Conservation (phyloP, 352 stramenopile genomes). For the Pythium grandisporangium region DNA sequence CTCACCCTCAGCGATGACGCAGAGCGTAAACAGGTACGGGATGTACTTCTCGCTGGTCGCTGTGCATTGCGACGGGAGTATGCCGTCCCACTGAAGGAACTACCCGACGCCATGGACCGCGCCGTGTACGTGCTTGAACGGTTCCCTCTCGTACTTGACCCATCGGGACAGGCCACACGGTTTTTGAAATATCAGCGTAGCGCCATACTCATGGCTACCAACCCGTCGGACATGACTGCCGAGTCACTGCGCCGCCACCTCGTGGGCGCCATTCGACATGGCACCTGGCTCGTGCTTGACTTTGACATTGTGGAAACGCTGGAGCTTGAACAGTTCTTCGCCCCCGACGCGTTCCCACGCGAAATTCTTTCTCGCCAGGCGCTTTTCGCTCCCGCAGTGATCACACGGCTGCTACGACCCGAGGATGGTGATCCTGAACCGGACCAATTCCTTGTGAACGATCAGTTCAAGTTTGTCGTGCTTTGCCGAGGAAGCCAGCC, state of each 20-base stretch:
- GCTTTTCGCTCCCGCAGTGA: slow-evolving; percentile 62
- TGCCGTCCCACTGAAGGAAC: slow-evolving; percentile 57
- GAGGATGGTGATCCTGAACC: slow-evolving; percentile 39
- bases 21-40: slow-evolving; percentile 4
- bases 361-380: slow-evolving; percentile 60
- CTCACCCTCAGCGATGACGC: slow-evolving; percentile 4
- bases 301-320: slow-evolving; percentile 57
- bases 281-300: slow-evolving; percentile 65
- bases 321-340: slow-evolving; percentile 78
- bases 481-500: slow-evolving; percentile 36
- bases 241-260: slow-evolving; percentile 63
- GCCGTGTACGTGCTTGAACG: slow-evolving; percentile 82
- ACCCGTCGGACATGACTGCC: slow-evolving; percentile 50
- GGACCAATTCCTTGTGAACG: slow-evolving; percentile 61
- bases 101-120: slow-evolving; percentile 81
- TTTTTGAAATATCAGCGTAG: slow-evolving; percentile 90
- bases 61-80: slow-evolving; percentile 13
- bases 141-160: slow-evolving; percentile 83
- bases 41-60: slow-evolving; percentile 14
- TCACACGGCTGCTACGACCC: slow-evolving; percentile 27
- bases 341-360: slow-evolving; percentile 44
- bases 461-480: slow-evolving; percentile 84
- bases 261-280: slow-evolving; percentile 62
- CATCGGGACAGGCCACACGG: slow-evolving; percentile 58
- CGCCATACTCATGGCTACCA: slow-evolving; percentile 71